These are phyloP conservation scores for Xylariaceae sp. DNA, from an alignment of 2,329 filamentous ascomycete genomes.

Conservation along the genomic window DNA sequence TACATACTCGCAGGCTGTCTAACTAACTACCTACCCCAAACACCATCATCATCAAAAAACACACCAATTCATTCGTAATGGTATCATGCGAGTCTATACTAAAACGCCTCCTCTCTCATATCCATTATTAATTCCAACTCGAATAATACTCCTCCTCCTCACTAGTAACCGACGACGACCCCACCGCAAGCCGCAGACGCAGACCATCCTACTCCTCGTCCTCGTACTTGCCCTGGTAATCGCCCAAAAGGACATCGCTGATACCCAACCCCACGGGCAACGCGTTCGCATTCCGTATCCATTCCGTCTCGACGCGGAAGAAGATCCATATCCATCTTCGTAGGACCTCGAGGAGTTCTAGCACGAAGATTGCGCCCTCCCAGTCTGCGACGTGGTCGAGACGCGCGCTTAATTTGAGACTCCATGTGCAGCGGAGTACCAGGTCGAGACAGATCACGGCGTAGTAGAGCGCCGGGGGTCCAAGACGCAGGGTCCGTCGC, in stretches of 20 bases:
- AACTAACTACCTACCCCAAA: too few relatives aligned
- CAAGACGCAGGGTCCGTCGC: conserved; percentile 67
- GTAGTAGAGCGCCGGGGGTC: conserved; percentile 73
- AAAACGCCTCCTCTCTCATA: conserved; percentile 2
- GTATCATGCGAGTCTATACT: conserved; percentile 10
- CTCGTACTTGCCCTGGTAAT: conserved; percentile 58
- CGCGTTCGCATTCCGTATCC: conserved; percentile 54
- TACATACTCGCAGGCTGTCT: too few relatives aligned
- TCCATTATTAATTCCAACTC: too few relatives aligned
- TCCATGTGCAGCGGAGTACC: conserved; percentile 82
- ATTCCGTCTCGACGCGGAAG: conserved; percentile 91
- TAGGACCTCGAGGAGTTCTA: conserved; percentile 81
- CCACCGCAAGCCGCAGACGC: not conserved
- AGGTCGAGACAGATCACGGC: conserved; percentile 72
- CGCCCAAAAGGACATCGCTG: conserved; percentile 71
- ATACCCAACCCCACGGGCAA: conserved; percentile 43
- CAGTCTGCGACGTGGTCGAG: conserved; percentile 80
- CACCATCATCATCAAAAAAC: not conserved
- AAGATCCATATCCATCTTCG: conserved; percentile 97
- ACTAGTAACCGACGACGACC: not conserved
- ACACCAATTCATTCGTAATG: not conserved
- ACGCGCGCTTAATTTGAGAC: conserved; percentile 76
- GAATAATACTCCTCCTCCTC: too few relatives aligned
- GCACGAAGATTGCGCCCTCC: conserved; percentile 81
- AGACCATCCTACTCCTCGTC: conserved; percentile 41